phyloP scores from a whole-genome alignment of 2,329 filamentous ascomycete genomes.

The Neofusicoccum laricinum region DNA sequence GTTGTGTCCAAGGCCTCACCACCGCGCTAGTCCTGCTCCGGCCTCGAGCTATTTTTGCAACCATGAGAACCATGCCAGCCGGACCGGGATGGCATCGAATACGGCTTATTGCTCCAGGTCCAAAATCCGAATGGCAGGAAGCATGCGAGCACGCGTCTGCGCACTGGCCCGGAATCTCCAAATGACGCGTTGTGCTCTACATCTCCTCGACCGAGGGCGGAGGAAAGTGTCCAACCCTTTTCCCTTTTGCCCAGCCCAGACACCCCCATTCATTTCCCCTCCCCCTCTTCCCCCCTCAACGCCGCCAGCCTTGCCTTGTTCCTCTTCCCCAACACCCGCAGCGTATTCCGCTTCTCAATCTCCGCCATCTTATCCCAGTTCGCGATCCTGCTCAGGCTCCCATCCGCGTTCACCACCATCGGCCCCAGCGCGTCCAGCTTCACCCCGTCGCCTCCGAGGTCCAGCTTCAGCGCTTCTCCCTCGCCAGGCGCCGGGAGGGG shows the following conservation, averaged over 20 bases:
- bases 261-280: no score
- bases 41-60: background rate
- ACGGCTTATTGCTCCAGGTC: no score
- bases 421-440: conserved; percentile 69
- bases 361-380: conserved; percentile 74
- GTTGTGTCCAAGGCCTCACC: background rate
- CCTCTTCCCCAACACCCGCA: conserved; percentile 65
- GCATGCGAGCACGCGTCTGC: no score
- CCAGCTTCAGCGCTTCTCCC: conserved; percentile 30
- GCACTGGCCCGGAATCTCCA: no score
- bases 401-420: conserved; percentile 71
- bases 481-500: conserved; percentile 19
- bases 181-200: no score
- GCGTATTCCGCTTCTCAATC: conserved; percentile 63
- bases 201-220: no score
- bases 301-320: conserved; percentile 62
- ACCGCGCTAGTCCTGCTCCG: background rate
- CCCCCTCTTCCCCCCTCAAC: conserved; percentile 41
- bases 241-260: no score
- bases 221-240: no score
- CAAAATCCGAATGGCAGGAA: no score
- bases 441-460: conserved; percentile 41
- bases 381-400: conserved; percentile 65
- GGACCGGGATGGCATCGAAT: background rate
- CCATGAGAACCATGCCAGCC: background rate